A percentile compares a stretch with the other conserved stretches of the same genome.
These are phyloP conservation scores for Neurospora sp. DNA, from an alignment of 495 filamentous ascomycete genomes.

Conservation along the genomic window DNA sequence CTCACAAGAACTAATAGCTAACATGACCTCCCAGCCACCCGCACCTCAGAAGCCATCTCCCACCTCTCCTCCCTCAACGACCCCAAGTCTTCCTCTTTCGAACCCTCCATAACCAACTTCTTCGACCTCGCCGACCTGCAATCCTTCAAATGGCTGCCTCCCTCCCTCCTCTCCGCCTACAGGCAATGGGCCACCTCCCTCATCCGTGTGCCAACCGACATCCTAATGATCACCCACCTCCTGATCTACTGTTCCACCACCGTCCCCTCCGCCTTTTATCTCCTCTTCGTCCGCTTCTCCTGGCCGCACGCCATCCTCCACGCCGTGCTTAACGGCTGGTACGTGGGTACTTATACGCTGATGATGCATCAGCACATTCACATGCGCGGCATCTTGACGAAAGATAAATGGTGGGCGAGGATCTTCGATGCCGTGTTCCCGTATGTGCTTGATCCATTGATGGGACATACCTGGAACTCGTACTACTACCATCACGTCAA, in stretches of 20 bases:
- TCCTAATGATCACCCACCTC: conserved; percentile 69
- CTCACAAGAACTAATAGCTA: not conserved
- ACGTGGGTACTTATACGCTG: conserved; percentile 62
- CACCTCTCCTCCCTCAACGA: conserved; percentile 34
- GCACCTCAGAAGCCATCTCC: not conserved
- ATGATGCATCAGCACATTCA: conserved; percentile 83
- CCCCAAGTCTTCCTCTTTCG: conserved; percentile 24
- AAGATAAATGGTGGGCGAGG: conserved; percentile 27
- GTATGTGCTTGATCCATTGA: conserved; percentile 62
- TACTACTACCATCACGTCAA: conserved; percentile 83
- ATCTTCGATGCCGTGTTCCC: conserved; percentile 39
- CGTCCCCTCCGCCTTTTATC: conserved; percentile 50
- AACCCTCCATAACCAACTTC: conserved; percentile 31
- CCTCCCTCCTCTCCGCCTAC: conserved; percentile 7
- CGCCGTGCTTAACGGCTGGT: conserved; percentile 49
- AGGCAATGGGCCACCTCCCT: conserved; percentile 15
- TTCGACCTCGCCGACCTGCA: conserved; percentile 19
- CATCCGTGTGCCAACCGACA: conserved; percentile 22
- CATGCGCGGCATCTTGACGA: conserved; percentile 54
- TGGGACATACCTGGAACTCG: conserved; percentile 75
- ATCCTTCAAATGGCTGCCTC: not conserved
- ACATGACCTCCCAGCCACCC: not conserved
- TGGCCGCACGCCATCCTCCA: conserved; percentile 56
- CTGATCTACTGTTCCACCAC: conserved; percentile 59
- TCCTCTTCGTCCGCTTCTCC: conserved; percentile 53